Percentiles rank a stretch among this genome's conserved stretches.
Conservation (phyloP, 352 stramenopile species). For the Pythium angustatum region DNA sequence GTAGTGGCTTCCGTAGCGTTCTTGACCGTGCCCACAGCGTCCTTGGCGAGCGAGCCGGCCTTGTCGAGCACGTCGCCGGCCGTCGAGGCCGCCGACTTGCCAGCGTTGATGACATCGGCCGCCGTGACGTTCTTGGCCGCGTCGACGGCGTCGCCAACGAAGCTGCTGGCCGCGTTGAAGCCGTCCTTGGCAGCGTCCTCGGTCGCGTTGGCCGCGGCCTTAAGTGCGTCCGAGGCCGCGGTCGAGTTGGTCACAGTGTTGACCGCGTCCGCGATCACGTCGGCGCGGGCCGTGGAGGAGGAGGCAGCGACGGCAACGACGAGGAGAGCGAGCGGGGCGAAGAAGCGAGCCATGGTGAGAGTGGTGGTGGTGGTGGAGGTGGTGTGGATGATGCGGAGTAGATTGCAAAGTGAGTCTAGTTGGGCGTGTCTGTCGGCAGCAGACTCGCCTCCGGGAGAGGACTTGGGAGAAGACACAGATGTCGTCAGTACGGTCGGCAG, state of each 20-base stretch:
- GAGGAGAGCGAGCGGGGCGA: slow-evolving; percentile 21
- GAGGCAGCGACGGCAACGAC: slow-evolving; percentile 5
- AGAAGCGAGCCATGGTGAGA: slow-evolving; percentile 26
- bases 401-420: slow-evolving; percentile 31
- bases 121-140: slow-evolving; percentile 12
- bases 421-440: no score
- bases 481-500: no score
- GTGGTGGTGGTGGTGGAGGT: slow-evolving; percentile 4
- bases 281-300: slow-evolving; percentile 9
- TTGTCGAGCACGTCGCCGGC: slow-evolving; percentile 15
- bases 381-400: slow-evolving; percentile 6
- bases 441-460: neutral
- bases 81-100: slow-evolving; percentile 17
- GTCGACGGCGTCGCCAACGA: slow-evolving; percentile 6
- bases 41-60: slow-evolving; percentile 14
- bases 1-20: slow-evolving; percentile 14
- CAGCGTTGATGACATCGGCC: slow-evolving; percentile 10
- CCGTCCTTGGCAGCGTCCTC: slow-evolving; percentile 12
- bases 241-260: slow-evolving; percentile 21
- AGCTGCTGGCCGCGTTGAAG: slow-evolving; percentile 3
- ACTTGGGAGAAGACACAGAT: slow-evolving; percentile 6
- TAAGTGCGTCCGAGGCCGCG: slow-evolving; percentile 3
- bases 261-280: slow-evolving; percentile 20
- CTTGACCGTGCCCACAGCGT: slow-evolving; percentile 15
- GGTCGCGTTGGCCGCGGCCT: slow-evolving; percentile 14